A percentile compares a stretch with the other conserved stretches of the same genome.
These are phyloP conservation scores for Ustilago curta DNA, from an alignment of 1,284 basidiomycete genomes.

Conservation along the genomic window DNA sequence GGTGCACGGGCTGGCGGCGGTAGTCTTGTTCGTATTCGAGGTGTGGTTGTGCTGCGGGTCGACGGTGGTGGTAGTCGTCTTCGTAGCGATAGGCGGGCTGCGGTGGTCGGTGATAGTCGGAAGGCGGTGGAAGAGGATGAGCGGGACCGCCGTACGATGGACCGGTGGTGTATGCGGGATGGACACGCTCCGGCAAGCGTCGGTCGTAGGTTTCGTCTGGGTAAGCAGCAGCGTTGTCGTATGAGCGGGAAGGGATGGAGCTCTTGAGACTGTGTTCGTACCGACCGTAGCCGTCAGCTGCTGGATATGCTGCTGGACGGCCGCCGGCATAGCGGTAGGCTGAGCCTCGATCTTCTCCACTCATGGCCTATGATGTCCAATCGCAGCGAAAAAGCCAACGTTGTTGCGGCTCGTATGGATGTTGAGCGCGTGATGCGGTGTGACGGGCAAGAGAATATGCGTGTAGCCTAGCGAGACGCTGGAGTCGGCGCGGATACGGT, in stretches of 20 bases:
- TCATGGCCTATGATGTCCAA: slow-evolving; percentile 18
- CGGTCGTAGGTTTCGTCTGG: slow-evolving; percentile 30
- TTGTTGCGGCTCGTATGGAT: no score
- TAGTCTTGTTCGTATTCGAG: slow-evolving; percentile 23
- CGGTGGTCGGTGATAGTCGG: slow-evolving; percentile 31
- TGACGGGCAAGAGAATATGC: no score
- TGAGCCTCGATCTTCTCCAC: slow-evolving; percentile 36
- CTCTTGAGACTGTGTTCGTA: slow-evolving; percentile 33
- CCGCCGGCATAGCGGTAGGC: slow-evolving; percentile 38
- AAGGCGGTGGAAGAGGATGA: slow-evolving; percentile 12
- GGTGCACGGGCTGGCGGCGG: slow-evolving; percentile 27
- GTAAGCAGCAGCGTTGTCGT: slow-evolving; percentile 9
- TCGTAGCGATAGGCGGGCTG: slow-evolving; percentile 31
- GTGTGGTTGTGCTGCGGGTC: slow-evolving; percentile 15
- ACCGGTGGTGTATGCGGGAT: slow-evolving; percentile 39
- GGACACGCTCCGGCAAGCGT: slow-evolving; percentile 31
- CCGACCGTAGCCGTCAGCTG: slow-evolving; percentile 27
- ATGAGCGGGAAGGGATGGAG: slow-evolving; percentile 25
- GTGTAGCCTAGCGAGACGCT: no score
- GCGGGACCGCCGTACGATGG: slow-evolving; percentile 32
- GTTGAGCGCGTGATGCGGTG: no score
- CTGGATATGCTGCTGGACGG: slow-evolving; percentile 23
- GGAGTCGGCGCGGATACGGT: no score
- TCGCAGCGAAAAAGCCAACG: no score
- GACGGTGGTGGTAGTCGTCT: slow-evolving; percentile 24